Evolutionary conservation across 2,329 filamentous ascomycete genomes (phyloP).

Genomic region (Verticillium alfalfae): DNA sequence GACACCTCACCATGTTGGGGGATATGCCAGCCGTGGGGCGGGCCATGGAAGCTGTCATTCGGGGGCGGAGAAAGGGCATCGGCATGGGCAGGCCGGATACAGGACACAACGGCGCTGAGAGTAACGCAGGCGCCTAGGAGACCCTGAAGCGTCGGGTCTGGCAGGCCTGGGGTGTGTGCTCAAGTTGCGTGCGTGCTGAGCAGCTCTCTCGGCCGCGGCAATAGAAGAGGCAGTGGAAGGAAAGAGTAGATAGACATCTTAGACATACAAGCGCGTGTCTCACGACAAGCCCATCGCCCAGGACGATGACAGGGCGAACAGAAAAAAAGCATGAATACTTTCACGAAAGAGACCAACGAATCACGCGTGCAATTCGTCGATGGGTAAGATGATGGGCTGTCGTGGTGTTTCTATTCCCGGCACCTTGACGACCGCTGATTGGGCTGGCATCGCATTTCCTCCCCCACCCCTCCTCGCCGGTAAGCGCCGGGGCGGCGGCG

Average conservation of each 20-base stretch:
- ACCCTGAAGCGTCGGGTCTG: neutral
- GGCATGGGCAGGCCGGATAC: conserved; percentile 45
- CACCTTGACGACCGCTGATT: neutral
- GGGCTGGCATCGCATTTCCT: neutral
- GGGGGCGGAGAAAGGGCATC: conserved; percentile 66
- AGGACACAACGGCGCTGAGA: neutral
- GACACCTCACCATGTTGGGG: conserved; percentile 82
- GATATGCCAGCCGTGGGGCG: conserved; percentile 76
- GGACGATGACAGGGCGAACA: neutral
- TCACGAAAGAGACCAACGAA: neutral
- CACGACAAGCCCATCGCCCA: neutral
- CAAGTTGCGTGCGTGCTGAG: neutral
- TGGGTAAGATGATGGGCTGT: neutral
- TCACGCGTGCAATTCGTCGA: neutral
- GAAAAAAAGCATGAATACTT: neutral
- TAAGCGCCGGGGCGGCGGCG: neutral
- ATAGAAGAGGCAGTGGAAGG: neutral
- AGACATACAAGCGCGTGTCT: neutral
- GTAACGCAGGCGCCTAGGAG: neutral
- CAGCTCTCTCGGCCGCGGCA: neutral
- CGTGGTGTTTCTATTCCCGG: neutral
- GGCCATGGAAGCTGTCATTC: conserved; percentile 63
- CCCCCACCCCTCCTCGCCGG: neutral
- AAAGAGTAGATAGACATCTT: neutral
- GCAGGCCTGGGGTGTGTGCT: neutral